Evolutionary conservation across 192 early-diverging fungal species (phyloP), one percentile per base, ranked within the genome.

Genomic region (Paraglomus occultum): DNA sequence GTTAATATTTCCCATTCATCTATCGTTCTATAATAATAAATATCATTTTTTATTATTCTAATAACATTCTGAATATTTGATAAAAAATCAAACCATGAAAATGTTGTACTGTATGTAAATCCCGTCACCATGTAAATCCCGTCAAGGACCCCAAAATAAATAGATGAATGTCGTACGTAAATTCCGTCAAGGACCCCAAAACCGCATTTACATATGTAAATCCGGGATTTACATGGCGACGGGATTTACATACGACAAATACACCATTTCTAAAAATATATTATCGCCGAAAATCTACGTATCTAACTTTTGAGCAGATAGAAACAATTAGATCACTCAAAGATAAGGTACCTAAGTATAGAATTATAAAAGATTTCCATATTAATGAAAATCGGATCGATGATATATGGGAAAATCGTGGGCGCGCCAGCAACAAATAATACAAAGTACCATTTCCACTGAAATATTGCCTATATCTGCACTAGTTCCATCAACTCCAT

Each of bases 321-420:
- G 44, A 63, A 63, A 38, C 61, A 63, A 63, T 63, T 63, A 63
- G 61, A 38, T 47, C n/a, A 7, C 61, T 63, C 31, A 63, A 63
- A 46, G 42, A 22, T n/a, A 63, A 63, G 61, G 61, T 63, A 31
- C 61, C 61, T 46, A 63, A 39, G 48, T 63, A 63, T 63, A 63
- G 10, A 63, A 38, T 63, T 47, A 63, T 63, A 45, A 48, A 43
- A 63, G 61, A 63, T 63, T 63, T 63, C 61, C 14, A 63, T 63
- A 63, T 63, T 63, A 63, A 63, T 63, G 61, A 63, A 48, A 3
- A 63, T 38, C 42, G 44, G 2, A 43, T 63, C 9, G 38, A 46
- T 17, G 61, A 63, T 63, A 63, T 63, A 63, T 63, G 61, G 44
- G 31, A 63, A 17, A 45, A 46, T n/a, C n/a, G n/a, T n/a, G n/a